Base-by-base conservation (phyloP, 2,329 filamentous ascomycete genomes). In the Leptographium flavum region DNA sequence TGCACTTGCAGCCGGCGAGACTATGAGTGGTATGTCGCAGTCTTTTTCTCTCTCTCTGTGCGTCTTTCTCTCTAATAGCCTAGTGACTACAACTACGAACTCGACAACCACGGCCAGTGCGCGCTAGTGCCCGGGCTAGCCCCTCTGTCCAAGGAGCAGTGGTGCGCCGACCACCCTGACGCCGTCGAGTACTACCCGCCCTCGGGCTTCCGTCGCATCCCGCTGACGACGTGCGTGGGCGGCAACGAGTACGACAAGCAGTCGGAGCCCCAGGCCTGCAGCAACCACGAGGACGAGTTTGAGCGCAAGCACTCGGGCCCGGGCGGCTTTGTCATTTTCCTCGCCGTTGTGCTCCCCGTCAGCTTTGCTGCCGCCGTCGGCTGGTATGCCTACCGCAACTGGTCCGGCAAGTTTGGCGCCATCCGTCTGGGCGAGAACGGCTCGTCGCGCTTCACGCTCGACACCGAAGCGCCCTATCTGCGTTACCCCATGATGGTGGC, bases 21-120 rank as follows among this genome's bases (percentile, higher is more conserved):
- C 63, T 98, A 81, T 59, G 92, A 98, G 71, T 98, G 92, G 84
- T 88, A 66, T 66, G 79, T n/a, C n/a, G n/a, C n/a, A n/a, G n/a
- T n/a, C n/a, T n/a, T n/a, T n/a, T n/a, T n/a, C n/a, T n/a, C n/a
- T n/a, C n/a, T n/a, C n/a, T n/a, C n/a, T n/a, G n/a, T n/a, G n/a
- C n/a, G n/a, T n/a, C n/a, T n/a, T n/a, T n/a, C 13, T 37, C 35
- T 38, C 15, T 7, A 45, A 19, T 23, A 21, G 1, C 7, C 25
- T 52, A 92, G 86, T 64, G 90, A 93, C 59, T 98, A 87, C 71
- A 98, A 98, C 63, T 98, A 77, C 62, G 81, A 96, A 59, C 76
- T 83, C 39, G 76, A 84, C 60, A 72, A 67, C 25, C 83, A 88
- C 57, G 82, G 83, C 40, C 51, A 82, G 50, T 98, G 92, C 64